A percentile compares a stretch with the other conserved stretches of the same genome.
Conservation (phyloP, 805 yeast genomes). For the Lachancea meyersii region DNA sequence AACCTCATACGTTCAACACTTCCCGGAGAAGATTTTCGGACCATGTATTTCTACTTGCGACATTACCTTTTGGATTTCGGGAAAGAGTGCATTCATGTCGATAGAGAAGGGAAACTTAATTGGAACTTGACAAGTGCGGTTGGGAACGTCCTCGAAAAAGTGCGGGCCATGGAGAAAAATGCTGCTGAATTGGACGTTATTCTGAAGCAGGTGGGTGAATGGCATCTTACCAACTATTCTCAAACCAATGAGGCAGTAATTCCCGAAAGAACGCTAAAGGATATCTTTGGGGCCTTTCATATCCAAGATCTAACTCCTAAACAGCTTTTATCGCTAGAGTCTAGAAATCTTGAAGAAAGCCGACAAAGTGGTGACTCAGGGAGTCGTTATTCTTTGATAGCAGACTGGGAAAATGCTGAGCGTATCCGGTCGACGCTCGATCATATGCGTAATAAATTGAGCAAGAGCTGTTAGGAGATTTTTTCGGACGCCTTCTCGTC, state of each 20-base stretch:
- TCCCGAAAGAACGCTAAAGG: background rate
- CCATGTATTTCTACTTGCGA: slow-evolving; percentile 6
- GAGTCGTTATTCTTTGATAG: slow-evolving; percentile 7
- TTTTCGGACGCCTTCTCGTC: background rate
- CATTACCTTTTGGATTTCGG: slow-evolving; percentile 9
- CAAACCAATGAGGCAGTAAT: background rate
- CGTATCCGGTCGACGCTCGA: slow-evolving; percentile 9
- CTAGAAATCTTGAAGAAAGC: background rate
- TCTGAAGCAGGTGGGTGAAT: background rate
- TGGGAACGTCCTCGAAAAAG: background rate
- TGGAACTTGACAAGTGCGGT: background rate
- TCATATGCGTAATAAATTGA: background rate
- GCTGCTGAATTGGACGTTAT: background rate
- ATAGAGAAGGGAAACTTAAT: background rate
- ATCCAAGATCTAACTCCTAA: background rate
- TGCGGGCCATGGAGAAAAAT: background rate
- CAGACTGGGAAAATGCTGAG: slow-evolving; percentile 11
- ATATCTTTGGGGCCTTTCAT: background rate
- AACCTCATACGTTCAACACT: slow-evolving; percentile 6
- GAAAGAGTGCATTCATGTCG: background rate
- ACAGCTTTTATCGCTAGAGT: background rate
- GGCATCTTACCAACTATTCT: slow-evolving; percentile 1
- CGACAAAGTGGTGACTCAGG: background rate
- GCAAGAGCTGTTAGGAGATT: background rate
- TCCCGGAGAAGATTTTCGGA: background rate